A percentile compares a stretch with the other conserved stretches of the same genome.
Conservation (phyloP, 169 alveolate genomes). For the Plasmodium knowlesi region DNA sequence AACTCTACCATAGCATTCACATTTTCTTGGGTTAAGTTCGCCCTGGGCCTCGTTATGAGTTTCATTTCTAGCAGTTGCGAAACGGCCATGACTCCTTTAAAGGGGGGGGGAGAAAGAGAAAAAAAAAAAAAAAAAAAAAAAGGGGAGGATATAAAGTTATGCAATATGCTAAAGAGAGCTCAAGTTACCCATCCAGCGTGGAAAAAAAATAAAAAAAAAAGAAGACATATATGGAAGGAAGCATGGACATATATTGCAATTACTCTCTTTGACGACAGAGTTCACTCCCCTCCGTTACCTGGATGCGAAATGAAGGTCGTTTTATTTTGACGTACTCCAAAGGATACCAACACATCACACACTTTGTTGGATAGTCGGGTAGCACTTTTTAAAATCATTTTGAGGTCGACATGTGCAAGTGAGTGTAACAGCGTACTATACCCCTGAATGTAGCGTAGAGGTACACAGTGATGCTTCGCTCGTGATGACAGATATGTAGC, state of each 20-base stretch:
- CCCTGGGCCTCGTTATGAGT: conserved; percentile 85
- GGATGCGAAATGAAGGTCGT: conserved; percentile 88
- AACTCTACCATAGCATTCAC: conserved; percentile 85
- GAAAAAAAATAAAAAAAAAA: not conserved
- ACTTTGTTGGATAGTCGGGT: conserved; percentile 73
- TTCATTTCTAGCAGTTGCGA: conserved; percentile 86
- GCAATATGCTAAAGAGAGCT: not conserved
- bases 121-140: not conserved
- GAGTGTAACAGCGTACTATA: not conserved
- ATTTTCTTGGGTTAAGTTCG: conserved; percentile 86
- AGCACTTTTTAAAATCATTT: conserved; percentile 50
- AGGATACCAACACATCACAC: conserved; percentile 85
- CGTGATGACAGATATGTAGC: not conserved
- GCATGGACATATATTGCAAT: not conserved
- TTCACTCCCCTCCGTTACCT: conserved; percentile 54
- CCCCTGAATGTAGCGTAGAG: not conserved
- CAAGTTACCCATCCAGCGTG: not conserved
- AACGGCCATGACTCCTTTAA: conserved; percentile 86
- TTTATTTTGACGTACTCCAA: conserved; percentile 83
- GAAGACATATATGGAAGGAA: not conserved
- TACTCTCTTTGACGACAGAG: not conserved
- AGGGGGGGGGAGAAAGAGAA: no score
- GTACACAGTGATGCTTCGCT: not conserved
- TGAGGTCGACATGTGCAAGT: not conserved
- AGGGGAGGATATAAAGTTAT: not conserved